phyloP scores from a whole-genome alignment of 768 basidiomycete genomes.

The Leccinum obscurum region DNA sequence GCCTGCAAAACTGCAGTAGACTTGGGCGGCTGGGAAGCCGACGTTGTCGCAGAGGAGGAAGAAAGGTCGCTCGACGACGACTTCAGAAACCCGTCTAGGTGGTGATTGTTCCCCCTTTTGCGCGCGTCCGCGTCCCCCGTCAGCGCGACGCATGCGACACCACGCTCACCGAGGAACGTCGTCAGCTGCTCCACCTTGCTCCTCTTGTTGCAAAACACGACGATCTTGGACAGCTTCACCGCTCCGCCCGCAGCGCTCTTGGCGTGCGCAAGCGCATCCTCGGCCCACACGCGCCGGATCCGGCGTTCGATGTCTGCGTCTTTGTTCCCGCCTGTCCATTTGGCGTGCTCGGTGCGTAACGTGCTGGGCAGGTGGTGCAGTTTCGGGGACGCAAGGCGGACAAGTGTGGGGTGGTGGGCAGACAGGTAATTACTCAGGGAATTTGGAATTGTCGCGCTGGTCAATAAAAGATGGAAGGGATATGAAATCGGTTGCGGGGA shows the following conservation, averaged over 20 bases:
- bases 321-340: conserved; percentile 79
- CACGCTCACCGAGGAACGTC: conserved; percentile 55
- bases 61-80: too few species aligned
- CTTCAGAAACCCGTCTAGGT: conserved; percentile 73
- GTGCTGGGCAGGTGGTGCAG: conserved; percentile 76
- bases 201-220: conserved; percentile 84
- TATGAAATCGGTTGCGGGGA: conserved; percentile 39
- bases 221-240: conserved; percentile 56
- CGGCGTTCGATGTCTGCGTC: conserved; percentile 77
- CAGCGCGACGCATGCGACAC: conserved; percentile 62
- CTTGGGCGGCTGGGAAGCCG: conserved; percentile 1
- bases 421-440: conserved; percentile 68
- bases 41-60: neutral
- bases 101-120: conserved; percentile 68
- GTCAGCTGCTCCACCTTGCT: conserved; percentile 65
- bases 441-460: conserved; percentile 85
- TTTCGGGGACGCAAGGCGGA: conserved; percentile 77
- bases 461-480: conserved; percentile 80
- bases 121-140: conserved; percentile 62
- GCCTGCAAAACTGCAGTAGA: conserved; percentile 7
- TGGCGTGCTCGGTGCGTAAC: conserved; percentile 70
- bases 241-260: conserved; percentile 26
- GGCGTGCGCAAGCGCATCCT: conserved; percentile 46
- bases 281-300: conserved; percentile 72
- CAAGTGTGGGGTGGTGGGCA: conserved; percentile 56